A percentile compares a stretch with the other conserved stretches of the same genome.
phyloP scores from a whole-genome alignment of 495 filamentous ascomycete species.

The Massariosphaeria phaeospora region DNA sequence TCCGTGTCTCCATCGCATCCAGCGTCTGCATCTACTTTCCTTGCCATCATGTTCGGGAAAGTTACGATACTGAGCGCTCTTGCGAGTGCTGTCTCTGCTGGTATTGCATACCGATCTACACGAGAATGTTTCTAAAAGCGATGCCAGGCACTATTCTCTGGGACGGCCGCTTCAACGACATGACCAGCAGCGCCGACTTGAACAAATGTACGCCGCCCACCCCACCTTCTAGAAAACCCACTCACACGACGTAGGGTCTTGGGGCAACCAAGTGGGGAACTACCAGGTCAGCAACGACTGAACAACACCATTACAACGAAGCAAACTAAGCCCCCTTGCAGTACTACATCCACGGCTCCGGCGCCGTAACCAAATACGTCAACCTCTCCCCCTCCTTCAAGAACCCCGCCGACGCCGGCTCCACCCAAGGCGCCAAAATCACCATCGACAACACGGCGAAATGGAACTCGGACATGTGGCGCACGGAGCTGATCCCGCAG shows the following conservation, averaged over 20 bases:
- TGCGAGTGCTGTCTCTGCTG: constrained; percentile 22
- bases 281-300: too few relatives aligned
- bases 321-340: too few relatives aligned
- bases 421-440: constrained; percentile 62
- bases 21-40: neutral
- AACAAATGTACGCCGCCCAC: constrained; percentile 41
- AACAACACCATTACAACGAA: too few relatives aligned
- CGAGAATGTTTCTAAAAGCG: neutral
- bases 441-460: constrained; percentile 52
- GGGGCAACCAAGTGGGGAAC: constrained; percentile 58
- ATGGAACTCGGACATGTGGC: constrained; percentile 44
- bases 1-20: neutral
- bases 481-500: constrained; percentile 66
- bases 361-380: constrained; percentile 53
- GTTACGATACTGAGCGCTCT: constrained; percentile 21
- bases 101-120: neutral
- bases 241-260: constrained; percentile 47
- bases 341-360: constrained; percentile 66
- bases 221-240: neutral
- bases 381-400: constrained; percentile 52
- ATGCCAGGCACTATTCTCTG: constrained; percentile 47
- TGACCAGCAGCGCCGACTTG: constrained; percentile 48
- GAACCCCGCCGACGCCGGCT: constrained; percentile 61
- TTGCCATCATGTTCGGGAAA: constrained; percentile 20
- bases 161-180: constrained; percentile 59